Percentiles rank a stretch among this genome's conserved stretches.
phyloP scores from a whole-genome alignment of 805 yeast genomes.

The Suhomyces prunicola region DNA sequence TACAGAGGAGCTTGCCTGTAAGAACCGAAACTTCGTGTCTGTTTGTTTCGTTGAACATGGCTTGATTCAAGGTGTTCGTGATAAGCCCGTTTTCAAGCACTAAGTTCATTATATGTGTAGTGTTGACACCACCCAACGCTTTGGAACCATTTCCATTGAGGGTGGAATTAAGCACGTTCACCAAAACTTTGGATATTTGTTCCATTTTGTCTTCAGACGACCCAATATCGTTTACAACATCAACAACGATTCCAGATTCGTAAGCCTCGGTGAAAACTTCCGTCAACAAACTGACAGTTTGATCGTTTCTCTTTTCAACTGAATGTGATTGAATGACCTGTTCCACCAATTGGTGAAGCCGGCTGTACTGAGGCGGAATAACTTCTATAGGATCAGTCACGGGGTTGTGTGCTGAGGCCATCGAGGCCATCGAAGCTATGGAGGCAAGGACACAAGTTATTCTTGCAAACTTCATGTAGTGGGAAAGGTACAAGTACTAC shows the following conservation, averaged over 20 bases:
- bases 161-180: background rate
- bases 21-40: slow-evolving; percentile 21
- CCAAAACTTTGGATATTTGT: slow-evolving; percentile 21
- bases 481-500: background rate
- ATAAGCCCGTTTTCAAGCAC: slow-evolving; percentile 28
- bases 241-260: slow-evolving; percentile 22
- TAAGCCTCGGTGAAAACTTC: slow-evolving; percentile 12
- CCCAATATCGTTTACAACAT: slow-evolving; percentile 29
- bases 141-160: background rate
- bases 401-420: background rate
- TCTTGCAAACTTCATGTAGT: slow-evolving; percentile 2
- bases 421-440: background rate
- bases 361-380: slow-evolving; percentile 2
- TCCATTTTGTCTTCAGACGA: slow-evolving; percentile 27
- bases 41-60: slow-evolving; percentile 30
- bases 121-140: slow-evolving; percentile 13
- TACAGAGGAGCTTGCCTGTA: slow-evolving; percentile 24
- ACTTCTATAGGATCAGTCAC: slow-evolving; percentile 1
- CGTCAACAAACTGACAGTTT: background rate
- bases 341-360: background rate
- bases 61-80: slow-evolving; percentile 18
- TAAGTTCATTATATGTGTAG: slow-evolving; percentile 17
- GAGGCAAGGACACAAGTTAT: slow-evolving; percentile 1
- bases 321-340: background rate
- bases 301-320: background rate